phyloP scores from a whole-genome alignment of 768 basidiomycete genomes.

The Hericium rajendrae region DNA sequence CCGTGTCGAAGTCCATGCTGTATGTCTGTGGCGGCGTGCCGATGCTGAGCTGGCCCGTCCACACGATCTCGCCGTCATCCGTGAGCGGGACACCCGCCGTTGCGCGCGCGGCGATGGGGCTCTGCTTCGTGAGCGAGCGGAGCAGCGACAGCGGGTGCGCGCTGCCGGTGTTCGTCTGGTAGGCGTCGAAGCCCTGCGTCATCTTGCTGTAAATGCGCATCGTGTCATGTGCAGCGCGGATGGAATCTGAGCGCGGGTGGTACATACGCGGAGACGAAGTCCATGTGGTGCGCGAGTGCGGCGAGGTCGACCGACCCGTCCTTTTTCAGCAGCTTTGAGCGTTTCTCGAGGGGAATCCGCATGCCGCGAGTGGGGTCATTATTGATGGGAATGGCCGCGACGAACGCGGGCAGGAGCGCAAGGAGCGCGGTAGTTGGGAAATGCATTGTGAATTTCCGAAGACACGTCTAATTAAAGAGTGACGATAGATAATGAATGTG shows the following conservation, averaged over 20 bases:
- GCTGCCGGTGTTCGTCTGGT: conserved; percentile 34
- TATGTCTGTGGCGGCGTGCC: conserved; percentile 37
- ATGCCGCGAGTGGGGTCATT: neutral
- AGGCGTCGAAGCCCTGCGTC: conserved; percentile 31
- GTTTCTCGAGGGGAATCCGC: neutral
- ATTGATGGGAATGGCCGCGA: neutral
- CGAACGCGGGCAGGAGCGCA: neutral
- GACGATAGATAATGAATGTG: neutral
- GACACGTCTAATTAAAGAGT: neutral
- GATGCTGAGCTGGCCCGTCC: conserved; percentile 35
- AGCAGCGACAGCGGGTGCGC: conserved; percentile 24
- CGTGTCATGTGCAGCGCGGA: neutral
- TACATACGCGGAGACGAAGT: neutral
- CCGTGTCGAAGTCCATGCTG: conserved; percentile 44
- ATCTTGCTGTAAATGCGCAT: conserved; percentile 29
- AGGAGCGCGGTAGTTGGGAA: neutral
- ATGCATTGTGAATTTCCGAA: neutral
- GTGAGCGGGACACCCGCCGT: conserved; percentile 24
- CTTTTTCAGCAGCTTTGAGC: neutral
- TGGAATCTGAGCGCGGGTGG: neutral
- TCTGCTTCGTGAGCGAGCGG: neutral
- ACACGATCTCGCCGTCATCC: conserved; percentile 29
- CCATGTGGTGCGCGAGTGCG: neutral
- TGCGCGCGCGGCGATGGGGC: conserved; percentile 15
- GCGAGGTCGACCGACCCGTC: neutral